Conservation (phyloP, 2,329 filamentous ascomycete species). For the Seiridium unicorne region DNA sequence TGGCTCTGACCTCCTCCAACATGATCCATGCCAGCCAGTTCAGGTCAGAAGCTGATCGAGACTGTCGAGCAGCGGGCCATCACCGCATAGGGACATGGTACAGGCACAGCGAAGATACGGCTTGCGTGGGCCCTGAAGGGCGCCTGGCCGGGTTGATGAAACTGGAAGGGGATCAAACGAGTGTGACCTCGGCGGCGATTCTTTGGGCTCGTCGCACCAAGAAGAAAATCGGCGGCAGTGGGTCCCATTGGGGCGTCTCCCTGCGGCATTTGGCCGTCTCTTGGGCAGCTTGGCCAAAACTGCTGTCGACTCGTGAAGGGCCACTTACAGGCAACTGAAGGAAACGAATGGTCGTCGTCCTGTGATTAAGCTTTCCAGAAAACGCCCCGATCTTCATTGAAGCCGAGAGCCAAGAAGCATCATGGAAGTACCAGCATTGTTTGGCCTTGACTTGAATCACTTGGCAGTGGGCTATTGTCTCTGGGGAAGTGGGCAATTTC, state of each 20-base stretch:
- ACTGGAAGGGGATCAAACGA: constrained; percentile 15
- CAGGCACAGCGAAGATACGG: constrained; percentile 4
- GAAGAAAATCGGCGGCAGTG: neutral
- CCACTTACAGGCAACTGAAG: neutral
- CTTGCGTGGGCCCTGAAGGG: constrained; percentile 6
- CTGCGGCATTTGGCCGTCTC: neutral
- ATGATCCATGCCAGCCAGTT: neutral
- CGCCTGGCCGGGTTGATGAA: constrained; percentile 16
- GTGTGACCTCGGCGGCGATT: constrained; percentile 13
- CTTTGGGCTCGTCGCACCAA: constrained; percentile 8
- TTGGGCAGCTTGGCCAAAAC: constrained; percentile 10
- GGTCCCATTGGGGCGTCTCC: neutral
- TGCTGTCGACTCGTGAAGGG: neutral
- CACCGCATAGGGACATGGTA: neutral
- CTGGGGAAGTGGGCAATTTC: constrained; percentile 2
- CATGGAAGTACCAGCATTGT: constrained; percentile 7
- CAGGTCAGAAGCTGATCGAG: neutral
- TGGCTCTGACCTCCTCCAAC: neutral
- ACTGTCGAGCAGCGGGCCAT: neutral
- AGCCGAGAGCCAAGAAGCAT: constrained; percentile 9
- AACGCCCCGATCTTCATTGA: neutral
- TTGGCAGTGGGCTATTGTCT: neutral
- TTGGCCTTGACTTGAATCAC: constrained; percentile 2
- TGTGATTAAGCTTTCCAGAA: neutral
- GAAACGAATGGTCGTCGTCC: neutral